Base-by-base conservation (phyloP, 148 eudicot genomes). In the Spergularia marina region DNA sequence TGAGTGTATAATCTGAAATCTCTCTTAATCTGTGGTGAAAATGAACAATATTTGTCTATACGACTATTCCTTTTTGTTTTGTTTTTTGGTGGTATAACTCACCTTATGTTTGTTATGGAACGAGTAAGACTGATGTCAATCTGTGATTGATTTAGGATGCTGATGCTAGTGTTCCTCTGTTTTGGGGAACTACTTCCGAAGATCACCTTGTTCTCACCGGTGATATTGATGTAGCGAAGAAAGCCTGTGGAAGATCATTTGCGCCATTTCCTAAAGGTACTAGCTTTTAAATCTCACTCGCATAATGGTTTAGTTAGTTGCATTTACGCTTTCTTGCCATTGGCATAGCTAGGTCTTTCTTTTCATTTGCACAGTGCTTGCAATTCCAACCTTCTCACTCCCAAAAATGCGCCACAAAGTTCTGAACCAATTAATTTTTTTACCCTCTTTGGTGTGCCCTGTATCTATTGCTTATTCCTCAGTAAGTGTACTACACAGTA, bases 141-240 rank as follows among this genome's bases (percentile, higher is more conserved):
- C 34, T 80, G 49, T 74, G 16, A 17, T 6, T 73, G 11, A 68
- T 76, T 36, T 74, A 95, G 99, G 99, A 95, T 83, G 84, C 84
- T 71, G 99, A 95, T 80, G 99, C 94, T 62, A 90, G 92, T 81
- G 93, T 95, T 53, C 97, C 99, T 55, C 86, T 95, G 70, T 92
- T 81, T 76, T 95, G 99, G 99, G 98, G 99, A 78, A 83, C 94
- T 13, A 97, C 91, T 82, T 79, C 92, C 36, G 97, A 95, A 78
- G 94, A 88, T 53, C 80, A 89, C 58, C 84, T 95, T 70, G 98
- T 91, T 55, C 85, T 92, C 67, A 83, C 92, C 61, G 89, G 85
- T 82, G 88, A 85, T 82, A 78, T 71, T 23, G 98, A 92, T 49
- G 55, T 84, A 80, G 87, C 88, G 69, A 89, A 87, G 81, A 80